Evolutionary conservation across 2,329 filamentous ascomycete species (phyloP).

Genomic region (Fusarium nematophilum): DNA sequence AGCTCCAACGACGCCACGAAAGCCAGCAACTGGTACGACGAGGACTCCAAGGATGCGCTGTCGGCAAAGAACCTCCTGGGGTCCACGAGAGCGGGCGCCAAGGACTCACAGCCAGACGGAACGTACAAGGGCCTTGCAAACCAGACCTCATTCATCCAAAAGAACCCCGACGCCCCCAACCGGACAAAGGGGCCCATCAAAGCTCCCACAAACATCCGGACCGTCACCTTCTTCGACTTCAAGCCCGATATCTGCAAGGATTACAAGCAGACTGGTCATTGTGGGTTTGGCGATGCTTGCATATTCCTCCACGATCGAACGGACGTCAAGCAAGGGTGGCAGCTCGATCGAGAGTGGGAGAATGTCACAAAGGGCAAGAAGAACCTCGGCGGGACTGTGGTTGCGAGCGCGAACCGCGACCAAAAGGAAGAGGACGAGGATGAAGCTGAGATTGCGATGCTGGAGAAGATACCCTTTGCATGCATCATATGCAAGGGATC

Average conservation of each 20-base stretch:
- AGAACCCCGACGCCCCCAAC: constrained; percentile 78
- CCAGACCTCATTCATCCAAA: constrained; percentile 80
- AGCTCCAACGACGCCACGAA: constrained; percentile 90
- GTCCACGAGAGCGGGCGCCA: constrained; percentile 59
- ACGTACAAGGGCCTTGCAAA: constrained; percentile 82
- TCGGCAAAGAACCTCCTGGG: constrained; percentile 68
- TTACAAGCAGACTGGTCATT: constrained; percentile 73
- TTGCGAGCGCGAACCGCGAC: constrained; percentile 68
- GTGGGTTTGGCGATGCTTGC: constrained; percentile 58
- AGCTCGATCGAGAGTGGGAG: constrained; percentile 95
- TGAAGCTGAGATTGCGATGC: constrained; percentile 73
- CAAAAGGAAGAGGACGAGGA: constrained; percentile 54
- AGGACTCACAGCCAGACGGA: constrained; percentile 63
- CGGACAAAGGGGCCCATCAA: constrained; percentile 87
- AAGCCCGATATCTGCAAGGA: constrained; percentile 96
- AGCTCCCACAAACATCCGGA: constrained; percentile 88
- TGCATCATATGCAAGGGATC: constrained; percentile 86
- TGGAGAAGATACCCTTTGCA: constrained; percentile 88
- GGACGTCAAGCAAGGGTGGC: constrained; percentile 92
- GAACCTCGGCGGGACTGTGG: constrained; percentile 68
- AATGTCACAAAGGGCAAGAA: constrained; percentile 79
- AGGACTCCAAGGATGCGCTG: constrained; percentile 63
- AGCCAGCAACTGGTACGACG: constrained; percentile 88
- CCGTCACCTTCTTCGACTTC: constrained; percentile 90
- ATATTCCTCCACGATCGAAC: constrained; percentile 83